Conservation (phyloP, 2,329 filamentous ascomycete genomes). For the Sclerotinia sclerotiorum region DNA sequence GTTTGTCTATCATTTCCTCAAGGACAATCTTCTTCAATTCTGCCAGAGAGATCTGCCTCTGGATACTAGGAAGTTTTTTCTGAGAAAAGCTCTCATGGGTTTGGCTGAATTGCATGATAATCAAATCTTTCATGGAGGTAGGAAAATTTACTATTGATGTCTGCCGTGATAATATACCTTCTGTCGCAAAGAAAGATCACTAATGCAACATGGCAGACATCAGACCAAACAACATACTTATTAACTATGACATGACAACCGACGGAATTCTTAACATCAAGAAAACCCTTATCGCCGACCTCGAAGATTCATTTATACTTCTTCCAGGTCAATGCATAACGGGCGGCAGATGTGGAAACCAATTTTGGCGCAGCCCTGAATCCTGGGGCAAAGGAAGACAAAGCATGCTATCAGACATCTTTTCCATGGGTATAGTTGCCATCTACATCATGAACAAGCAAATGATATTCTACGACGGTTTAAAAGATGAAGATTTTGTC, state of each 20-base stretch:
- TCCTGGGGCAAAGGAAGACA: conserved; percentile 45
- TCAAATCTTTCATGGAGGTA: conserved; percentile 44
- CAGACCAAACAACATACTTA: conserved; percentile 48
- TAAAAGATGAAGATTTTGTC: conserved; percentile 23
- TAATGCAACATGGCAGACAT: conserved; percentile 40
- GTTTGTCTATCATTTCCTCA: conserved; percentile 10
- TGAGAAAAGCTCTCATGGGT: conserved; percentile 46
- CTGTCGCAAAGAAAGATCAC: not conserved
- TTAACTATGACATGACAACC: conserved; percentile 40
- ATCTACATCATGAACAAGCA: conserved; percentile 48
- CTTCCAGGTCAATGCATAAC: not conserved
- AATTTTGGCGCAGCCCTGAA: conserved; percentile 49
- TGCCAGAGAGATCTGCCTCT: not conserved
- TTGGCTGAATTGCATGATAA: conserved; percentile 43
- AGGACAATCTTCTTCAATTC: conserved; percentile 12
- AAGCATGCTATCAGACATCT: conserved; percentile 46
- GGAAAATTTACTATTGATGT: not conserved
- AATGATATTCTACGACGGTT: conserved; percentile 43
- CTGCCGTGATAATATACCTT: not conserved
- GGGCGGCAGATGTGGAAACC: conserved; percentile 45
- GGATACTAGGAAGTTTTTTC: conserved; percentile 42
- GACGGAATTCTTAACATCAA: not conserved
- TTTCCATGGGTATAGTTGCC: conserved; percentile 47
- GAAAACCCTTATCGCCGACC: not conserved
- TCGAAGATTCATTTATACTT: not conserved